Percentiles rank a stretch among this genome's conserved stretches.
These are phyloP conservation scores for Thelonectria olida DNA, from an alignment of 2,329 filamentous ascomycete species.

Conservation along the genomic window DNA sequence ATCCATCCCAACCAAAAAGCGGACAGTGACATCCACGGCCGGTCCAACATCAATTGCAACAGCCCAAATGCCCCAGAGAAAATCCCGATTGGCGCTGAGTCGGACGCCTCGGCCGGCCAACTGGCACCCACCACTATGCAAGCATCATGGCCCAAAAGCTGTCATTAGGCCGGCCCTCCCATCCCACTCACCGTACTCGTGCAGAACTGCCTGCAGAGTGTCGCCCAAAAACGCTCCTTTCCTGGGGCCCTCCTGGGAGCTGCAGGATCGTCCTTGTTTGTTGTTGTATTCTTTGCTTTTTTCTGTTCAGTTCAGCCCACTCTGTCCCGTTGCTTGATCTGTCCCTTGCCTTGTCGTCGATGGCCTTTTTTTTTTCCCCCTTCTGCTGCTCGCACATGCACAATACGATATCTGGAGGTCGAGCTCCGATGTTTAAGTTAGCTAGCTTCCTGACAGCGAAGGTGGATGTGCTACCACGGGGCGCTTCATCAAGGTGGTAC, in stretches of 20 bases:
- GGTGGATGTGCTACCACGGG: background rate
- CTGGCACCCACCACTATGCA: constrained; percentile 16
- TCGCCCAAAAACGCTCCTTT: constrained; percentile 26
- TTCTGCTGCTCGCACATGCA: background rate
- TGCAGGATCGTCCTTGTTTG: constrained; percentile 24
- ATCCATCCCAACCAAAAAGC: constrained; percentile 15
- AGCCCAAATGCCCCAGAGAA: constrained; percentile 20
- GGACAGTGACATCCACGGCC: constrained; percentile 16
- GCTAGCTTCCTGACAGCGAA: too few species aligned
- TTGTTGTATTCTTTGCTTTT: constrained; percentile 6
- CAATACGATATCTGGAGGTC: background rate
- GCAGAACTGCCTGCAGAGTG: constrained; percentile 30
- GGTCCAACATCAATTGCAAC: constrained; percentile 9
- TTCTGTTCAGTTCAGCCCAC: constrained; percentile 3
- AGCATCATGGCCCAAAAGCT: constrained; percentile 1
- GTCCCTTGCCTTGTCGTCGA: background rate
- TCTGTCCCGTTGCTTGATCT: background rate
- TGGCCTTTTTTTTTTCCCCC: background rate
- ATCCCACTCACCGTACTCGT: constrained; percentile 37
- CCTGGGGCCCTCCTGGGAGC: background rate
- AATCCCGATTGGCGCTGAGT: constrained; percentile 33
- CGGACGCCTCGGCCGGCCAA: constrained; percentile 18
- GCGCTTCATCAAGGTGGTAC: background rate
- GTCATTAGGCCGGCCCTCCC: background rate
- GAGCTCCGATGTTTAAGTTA: too few species aligned